phyloP scores from a whole-genome alignment of 2,329 filamentous ascomycete species.

The Nigrospora sphaerica region DNA sequence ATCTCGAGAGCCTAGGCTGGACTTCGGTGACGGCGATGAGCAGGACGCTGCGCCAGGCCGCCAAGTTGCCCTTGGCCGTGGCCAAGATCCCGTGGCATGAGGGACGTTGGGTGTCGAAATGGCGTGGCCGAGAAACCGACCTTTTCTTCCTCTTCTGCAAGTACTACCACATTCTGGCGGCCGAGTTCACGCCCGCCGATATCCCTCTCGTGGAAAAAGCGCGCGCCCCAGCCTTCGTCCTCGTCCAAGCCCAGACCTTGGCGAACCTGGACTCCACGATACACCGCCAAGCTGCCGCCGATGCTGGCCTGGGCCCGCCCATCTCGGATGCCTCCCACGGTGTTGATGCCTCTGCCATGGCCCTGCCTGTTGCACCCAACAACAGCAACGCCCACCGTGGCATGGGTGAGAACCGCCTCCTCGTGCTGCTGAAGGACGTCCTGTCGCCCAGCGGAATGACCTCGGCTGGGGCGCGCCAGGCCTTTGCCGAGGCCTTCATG shows the following conservation, averaged over 20 bases:
- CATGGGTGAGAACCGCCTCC: constrained; percentile 83
- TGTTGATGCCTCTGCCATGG: constrained; percentile 59
- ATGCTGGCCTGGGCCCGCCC: constrained; percentile 34
- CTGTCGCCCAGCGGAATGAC: constrained; percentile 43
- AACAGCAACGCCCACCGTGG: constrained; percentile 60
- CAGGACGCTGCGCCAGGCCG: constrained; percentile 56
- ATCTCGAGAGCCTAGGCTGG: constrained; percentile 51
- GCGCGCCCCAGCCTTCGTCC: constrained; percentile 67
- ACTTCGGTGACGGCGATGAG: constrained; percentile 41
- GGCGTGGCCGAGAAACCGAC: constrained; percentile 82
- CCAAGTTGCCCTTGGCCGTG: constrained; percentile 59
- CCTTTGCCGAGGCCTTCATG: constrained; percentile 73
- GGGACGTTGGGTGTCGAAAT: constrained; percentile 76
- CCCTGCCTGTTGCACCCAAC: constrained; percentile 54
- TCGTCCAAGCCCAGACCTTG: constrained; percentile 77
- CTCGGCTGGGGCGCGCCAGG: constrained; percentile 43
- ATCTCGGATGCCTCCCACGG: constrained; percentile 38
- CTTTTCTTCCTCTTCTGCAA: constrained; percentile 90
- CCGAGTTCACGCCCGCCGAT: constrained; percentile 59
- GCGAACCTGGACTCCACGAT: constrained; percentile 76
- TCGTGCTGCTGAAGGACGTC: constrained; percentile 77
- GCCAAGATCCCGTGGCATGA: constrained; percentile 75
- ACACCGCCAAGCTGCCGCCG: constrained; percentile 60
- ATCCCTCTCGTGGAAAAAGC: constrained; percentile 48
- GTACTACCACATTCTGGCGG: constrained; percentile 72